Percentiles rank a stretch among this genome's conserved stretches.
phyloP scores from a whole-genome alignment of 108 stramenopile genomes.

The Pseudonitzschia delicatissima region DNA sequence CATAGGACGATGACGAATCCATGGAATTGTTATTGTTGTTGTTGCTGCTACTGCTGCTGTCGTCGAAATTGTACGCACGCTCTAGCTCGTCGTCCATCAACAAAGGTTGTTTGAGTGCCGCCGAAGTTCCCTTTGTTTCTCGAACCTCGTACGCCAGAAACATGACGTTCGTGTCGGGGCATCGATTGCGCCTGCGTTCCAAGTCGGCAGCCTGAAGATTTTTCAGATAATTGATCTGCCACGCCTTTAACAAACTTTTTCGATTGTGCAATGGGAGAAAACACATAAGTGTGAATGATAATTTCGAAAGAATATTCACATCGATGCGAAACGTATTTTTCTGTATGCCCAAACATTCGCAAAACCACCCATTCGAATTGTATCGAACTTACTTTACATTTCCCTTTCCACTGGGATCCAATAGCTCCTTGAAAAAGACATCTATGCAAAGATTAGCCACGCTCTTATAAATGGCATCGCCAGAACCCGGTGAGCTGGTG shows the following conservation, averaged over 20 bases:
- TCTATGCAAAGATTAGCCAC: constrained; percentile 59
- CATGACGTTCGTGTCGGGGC: constrained; percentile 43
- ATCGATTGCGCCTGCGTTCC: constrained; percentile 30
- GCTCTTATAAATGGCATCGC: constrained; percentile 33
- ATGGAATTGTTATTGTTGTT: too few species aligned
- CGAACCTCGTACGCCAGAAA: constrained; percentile 49
- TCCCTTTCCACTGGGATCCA: constrained; percentile 9
- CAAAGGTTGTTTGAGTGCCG: constrained; percentile 40
- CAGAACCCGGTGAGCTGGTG: constrained; percentile 20
- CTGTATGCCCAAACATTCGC: too few species aligned
- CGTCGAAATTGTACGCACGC: constrained; percentile 28
- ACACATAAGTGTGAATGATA: too few species aligned
- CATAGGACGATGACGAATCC: constrained; percentile 26
- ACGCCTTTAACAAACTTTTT: constrained; percentile 36
- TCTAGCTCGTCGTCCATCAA: constrained; percentile 42
- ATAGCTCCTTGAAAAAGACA: constrained; percentile 62
- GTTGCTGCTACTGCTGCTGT: not conserved
- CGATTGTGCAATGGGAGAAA: not conserved
- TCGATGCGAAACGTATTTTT: too few species aligned
- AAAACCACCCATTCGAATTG: not conserved
- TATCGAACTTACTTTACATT: constrained; percentile 6
- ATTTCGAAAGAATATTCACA: too few species aligned
- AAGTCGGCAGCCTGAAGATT: constrained; percentile 39
- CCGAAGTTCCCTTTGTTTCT: constrained; percentile 11
- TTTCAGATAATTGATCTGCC: constrained; percentile 35